Base-by-base conservation (phyloP, 306 rosid species). In the Pterocarpus macrocarpus region DNA sequence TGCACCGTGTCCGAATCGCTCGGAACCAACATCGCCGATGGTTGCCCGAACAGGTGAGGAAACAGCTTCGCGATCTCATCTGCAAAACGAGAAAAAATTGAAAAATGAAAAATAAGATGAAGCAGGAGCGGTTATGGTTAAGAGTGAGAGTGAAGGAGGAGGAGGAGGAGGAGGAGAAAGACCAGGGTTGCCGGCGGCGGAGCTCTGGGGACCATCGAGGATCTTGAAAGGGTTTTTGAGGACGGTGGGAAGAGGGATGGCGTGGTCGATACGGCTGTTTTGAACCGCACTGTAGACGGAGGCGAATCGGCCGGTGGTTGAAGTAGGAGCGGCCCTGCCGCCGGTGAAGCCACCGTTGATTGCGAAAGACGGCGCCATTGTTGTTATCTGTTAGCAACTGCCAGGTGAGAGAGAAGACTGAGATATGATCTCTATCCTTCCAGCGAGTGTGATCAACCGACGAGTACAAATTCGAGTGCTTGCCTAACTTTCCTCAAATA, bases 141-240 rank as follows among this genome's bases (percentile, higher is more conserved):
- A n/a, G 57, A 75, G 30, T 5, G 66, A 63, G 32, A 64, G 53
- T 4, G 57, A 69, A 5, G 16, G 2, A 3, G 17, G 65, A 10
- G 67, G 3, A 5, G 16, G 2, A 3, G 17, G 65, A 10, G 67
- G 3, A 59, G 32, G 9, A 74, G 81, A 67, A 32, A 58, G 34
- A 95, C 98, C 98, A 69, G 99, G 97, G 78, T 88, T 92, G 28
- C 98, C 99, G 22, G 97, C 98, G 44, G 99, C 91, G 17, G 99
- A 88, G 91, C 98, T 96, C 2, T 56, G 88, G 10, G 98, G 90
- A 33, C 94, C 99, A 17, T 93, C 97, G 53, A 87, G 78, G 30
- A 93, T 77, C 57, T 78, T 89, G 86, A 93, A 96, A 78, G 88
- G 84, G 71, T 36, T 81, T 85, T 72, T 87, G 79, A 96, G 92